Percentiles rank a stretch among this genome's conserved stretches.
These are phyloP conservation scores for Fusarium dimerum DNA, from an alignment of 2,329 filamentous ascomycete genomes.

Conservation along the genomic window DNA sequence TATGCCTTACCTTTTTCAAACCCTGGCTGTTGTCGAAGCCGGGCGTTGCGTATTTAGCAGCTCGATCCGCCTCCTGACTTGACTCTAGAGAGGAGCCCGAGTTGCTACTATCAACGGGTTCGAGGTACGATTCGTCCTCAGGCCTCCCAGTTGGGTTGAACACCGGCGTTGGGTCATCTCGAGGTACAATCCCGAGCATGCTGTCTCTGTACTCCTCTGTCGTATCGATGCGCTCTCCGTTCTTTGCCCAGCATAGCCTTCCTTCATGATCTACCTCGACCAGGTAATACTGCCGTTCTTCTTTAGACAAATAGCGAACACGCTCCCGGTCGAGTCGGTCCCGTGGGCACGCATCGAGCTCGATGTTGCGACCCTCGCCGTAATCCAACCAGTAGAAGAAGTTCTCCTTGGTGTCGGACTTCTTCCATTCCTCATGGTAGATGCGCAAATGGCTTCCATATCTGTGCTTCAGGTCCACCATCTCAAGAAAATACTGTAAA, in stretches of 20 bases:
- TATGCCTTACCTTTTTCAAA: conserved; percentile 55
- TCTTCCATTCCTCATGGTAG: conserved; percentile 86
- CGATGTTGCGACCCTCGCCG: conserved; percentile 71
- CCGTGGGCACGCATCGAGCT: conserved; percentile 71
- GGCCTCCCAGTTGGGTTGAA: conserved; percentile 38
- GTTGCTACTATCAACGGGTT: conserved; percentile 27
- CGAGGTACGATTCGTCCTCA: conserved; percentile 5
- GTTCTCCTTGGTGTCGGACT: conserved; percentile 74
- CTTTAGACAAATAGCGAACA: conserved; percentile 79
- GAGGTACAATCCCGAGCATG: conserved; percentile 69
- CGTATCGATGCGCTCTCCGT: conserved; percentile 75
- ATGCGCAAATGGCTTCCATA: conserved; percentile 80
- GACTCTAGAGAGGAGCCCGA: conserved; percentile 44
- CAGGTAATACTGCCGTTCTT: conserved; percentile 80
- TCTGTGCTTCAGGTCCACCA: conserved; percentile 84
- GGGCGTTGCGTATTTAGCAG: conserved; percentile 65
- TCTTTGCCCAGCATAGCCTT: conserved; percentile 84
- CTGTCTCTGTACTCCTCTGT: conserved; percentile 76
- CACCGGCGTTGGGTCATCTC: conserved; percentile 59
- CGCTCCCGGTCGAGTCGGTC: conserved; percentile 75
- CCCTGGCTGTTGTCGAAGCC: conserved; percentile 63
- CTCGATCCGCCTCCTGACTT: conserved; percentile 59
- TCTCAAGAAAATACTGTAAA: conserved; percentile 80
- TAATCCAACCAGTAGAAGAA: conserved; percentile 95
- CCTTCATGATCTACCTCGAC: conserved; percentile 75